phyloP scores from a whole-genome alignment of 1,139 yeast species.

The Yamadazyma dendronema region DNA sequence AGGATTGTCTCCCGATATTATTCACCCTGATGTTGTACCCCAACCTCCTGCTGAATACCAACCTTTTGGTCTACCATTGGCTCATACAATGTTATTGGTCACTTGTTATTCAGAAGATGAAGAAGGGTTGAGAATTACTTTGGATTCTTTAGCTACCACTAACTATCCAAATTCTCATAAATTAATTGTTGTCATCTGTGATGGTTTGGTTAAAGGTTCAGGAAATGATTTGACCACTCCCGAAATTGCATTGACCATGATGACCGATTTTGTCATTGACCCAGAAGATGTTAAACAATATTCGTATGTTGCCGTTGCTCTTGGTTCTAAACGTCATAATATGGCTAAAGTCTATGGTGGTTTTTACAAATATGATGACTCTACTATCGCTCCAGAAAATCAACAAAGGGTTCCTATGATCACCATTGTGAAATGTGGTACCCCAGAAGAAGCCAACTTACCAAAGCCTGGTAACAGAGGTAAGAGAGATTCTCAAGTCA shows the following conservation, averaged over 20 bases:
- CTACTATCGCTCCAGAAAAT: slow-evolving; percentile 70
- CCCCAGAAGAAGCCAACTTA: slow-evolving; percentile 72
- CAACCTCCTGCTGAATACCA: slow-evolving; percentile 90
- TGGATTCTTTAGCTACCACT: slow-evolving; percentile 89
- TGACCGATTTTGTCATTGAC: slow-evolving; percentile 76
- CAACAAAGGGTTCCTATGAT: slow-evolving; percentile 90
- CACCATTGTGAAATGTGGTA: slow-evolving; percentile 87
- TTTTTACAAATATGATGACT: slow-evolving; percentile 76
- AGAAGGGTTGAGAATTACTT: slow-evolving; percentile 78
- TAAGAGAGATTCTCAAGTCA: slow-evolving; percentile 94
- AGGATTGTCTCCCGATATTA: slow-evolving; percentile 66
- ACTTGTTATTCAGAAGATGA: slow-evolving; percentile 95
- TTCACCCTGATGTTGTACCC: slow-evolving; percentile 70
- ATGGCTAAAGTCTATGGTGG: slow-evolving; percentile 97
- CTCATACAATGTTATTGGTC: slow-evolving; percentile 79
- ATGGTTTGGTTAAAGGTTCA: slow-evolving; percentile 91
- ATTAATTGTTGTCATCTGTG: slow-evolving; percentile 79
- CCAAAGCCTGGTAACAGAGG: slow-evolving; percentile 99
- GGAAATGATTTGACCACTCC: slow-evolving; percentile 88
- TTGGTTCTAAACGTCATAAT: slow-evolving; percentile 89
- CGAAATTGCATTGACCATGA: slow-evolving; percentile 81
- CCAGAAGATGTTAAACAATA: slow-evolving; percentile 72
- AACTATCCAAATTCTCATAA: slow-evolving; percentile 95
- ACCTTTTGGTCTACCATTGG: slow-evolving; percentile 85
- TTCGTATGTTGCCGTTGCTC: slow-evolving; percentile 93